These are phyloP conservation scores for Elongisporangium undulatum DNA, from an alignment of 352 stramenopile genomes.

Conservation along the genomic window DNA sequence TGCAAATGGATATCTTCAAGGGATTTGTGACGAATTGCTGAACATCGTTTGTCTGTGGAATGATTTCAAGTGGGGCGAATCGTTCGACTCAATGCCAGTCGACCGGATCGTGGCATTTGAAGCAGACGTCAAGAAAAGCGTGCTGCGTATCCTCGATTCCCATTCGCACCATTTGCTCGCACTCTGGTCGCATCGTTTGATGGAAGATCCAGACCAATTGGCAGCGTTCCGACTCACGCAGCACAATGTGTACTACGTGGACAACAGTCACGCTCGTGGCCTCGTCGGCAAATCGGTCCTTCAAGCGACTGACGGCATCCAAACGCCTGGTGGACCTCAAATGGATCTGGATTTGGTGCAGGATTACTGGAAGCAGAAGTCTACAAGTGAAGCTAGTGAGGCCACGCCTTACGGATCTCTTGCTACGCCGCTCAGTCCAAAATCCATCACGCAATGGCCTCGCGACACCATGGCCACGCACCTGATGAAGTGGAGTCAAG, in stretches of 20 bases:
- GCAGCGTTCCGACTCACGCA: slow-evolving; percentile 56
- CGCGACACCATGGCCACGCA: slow-evolving; percentile 11
- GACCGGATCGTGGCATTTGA: slow-evolving; percentile 63
- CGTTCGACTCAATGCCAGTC: slow-evolving; percentile 33
- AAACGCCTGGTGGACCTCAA: not conserved
- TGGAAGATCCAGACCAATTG: slow-evolving; percentile 41
- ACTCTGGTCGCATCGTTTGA: slow-evolving; percentile 41
- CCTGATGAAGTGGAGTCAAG: slow-evolving; percentile 43
- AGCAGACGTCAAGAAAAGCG: slow-evolving; percentile 45
- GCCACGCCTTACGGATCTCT: not conserved
- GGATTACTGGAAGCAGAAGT: slow-evolving; percentile 42
- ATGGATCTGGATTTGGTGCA: slow-evolving; percentile 25
- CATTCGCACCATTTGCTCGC: slow-evolving; percentile 55
- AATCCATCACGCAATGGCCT: slow-evolving; percentile 9
- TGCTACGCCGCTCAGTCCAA: not conserved
- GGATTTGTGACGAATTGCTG: slow-evolving; percentile 70
- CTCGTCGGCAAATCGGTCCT: slow-evolving; percentile 4
- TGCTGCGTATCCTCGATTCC: slow-evolving; percentile 56
- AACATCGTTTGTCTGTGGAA: slow-evolving; percentile 77
- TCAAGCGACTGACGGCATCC: slow-evolving; percentile 11
- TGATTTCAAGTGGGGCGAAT: slow-evolving; percentile 71
- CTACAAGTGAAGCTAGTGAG: slow-evolving; percentile 10
- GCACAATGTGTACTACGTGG: slow-evolving; percentile 69
- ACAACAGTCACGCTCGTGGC: slow-evolving; percentile 24
- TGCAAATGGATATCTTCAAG: slow-evolving; percentile 43